Percentiles rank a stretch among this genome's conserved stretches.
Evolutionary conservation across 495 filamentous ascomycete species (phyloP).

Genomic region (Penicillium lagena): DNA sequence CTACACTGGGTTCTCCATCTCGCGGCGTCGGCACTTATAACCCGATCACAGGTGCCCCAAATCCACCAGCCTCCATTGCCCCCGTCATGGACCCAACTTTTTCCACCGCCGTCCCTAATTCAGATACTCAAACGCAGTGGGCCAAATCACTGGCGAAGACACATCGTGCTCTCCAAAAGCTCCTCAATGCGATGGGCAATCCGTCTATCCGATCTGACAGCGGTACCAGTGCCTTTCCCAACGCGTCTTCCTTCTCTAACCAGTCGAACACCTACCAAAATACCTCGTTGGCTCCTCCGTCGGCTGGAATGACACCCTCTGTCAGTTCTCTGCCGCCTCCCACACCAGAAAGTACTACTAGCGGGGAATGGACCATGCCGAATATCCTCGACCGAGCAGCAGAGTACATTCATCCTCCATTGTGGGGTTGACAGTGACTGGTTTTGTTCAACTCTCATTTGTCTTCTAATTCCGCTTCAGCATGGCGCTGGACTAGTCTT

Average conservation of each 20-base stretch:
- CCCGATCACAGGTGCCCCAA: slow-evolving; percentile 25
- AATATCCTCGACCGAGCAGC: slow-evolving; percentile 39
- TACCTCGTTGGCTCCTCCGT: slow-evolving; percentile 7
- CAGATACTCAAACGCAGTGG: slow-evolving; percentile 40
- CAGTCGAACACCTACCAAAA: neutral
- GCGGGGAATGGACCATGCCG: slow-evolving; percentile 41
- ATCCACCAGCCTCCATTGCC: slow-evolving; percentile 16
- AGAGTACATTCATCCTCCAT: slow-evolving; percentile 43
- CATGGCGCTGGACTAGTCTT: slow-evolving; percentile 6
- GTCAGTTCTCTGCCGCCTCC: slow-evolving; percentile 36
- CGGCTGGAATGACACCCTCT: slow-evolving; percentile 29
- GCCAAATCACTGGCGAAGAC: slow-evolving; percentile 41
- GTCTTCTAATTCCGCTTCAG: slow-evolving; percentile 2
- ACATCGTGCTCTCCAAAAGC: slow-evolving; percentile 39
- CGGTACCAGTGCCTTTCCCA: neutral
- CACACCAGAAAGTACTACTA: slow-evolving; percentile 42
- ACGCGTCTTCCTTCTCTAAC: neutral
- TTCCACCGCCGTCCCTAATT: slow-evolving; percentile 13
- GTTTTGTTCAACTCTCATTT: neutral
- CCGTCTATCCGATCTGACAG: slow-evolving; percentile 5
- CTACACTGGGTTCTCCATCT: slow-evolving; percentile 14
- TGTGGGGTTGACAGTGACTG: slow-evolving; percentile 30
- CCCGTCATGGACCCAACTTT: slow-evolving; percentile 19
- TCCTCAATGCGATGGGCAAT: slow-evolving; percentile 32
- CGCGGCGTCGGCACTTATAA: slow-evolving; percentile 17